These are phyloP conservation scores for Zarea fungicola DNA, from an alignment of 2,329 filamentous ascomycete genomes.

Conservation along the genomic window DNA sequence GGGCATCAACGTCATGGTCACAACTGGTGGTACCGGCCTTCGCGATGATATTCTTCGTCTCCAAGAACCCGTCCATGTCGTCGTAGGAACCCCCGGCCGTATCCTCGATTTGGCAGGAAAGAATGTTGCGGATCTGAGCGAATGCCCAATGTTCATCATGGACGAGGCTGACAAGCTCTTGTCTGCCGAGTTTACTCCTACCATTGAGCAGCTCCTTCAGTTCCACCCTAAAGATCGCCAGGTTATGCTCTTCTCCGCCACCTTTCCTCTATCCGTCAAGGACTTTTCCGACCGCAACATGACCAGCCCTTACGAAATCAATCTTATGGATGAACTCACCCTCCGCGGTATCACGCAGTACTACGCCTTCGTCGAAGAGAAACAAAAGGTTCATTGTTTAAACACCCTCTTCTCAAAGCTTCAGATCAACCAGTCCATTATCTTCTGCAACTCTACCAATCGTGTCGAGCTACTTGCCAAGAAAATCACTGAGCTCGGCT, in stretches of 20 bases:
- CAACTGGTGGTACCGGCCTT: slow-evolving; percentile 89
- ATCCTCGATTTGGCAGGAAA: slow-evolving; percentile 96
- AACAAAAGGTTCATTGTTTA: slow-evolving; percentile 97
- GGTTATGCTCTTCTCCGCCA: slow-evolving; percentile 98
- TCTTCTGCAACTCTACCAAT: slow-evolving; percentile 99
- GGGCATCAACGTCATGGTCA: slow-evolving; percentile 98
- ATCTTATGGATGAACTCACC: slow-evolving; percentile 98
- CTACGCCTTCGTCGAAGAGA: slow-evolving; percentile 98
- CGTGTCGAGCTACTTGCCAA: slow-evolving; percentile 95
- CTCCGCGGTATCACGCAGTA: slow-evolving; percentile 98
- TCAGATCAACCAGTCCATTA: slow-evolving; percentile 99
- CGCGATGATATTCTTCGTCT: slow-evolving; percentile 96
- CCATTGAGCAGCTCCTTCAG: slow-evolving; percentile 90
- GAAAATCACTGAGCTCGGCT: slow-evolving; percentile 98
- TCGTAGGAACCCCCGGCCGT: slow-evolving; percentile 93
- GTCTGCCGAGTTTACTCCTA: slow-evolving; percentile 92
- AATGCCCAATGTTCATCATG: slow-evolving; percentile 98
- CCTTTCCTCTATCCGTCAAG: slow-evolving; percentile 95
- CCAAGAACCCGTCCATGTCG: slow-evolving; percentile 91
- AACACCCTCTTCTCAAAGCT: slow-evolving; percentile 99
- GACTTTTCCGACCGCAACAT: slow-evolving; percentile 98
- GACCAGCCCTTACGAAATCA: slow-evolving; percentile 94
- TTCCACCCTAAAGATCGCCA: slow-evolving; percentile 97
- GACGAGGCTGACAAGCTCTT: slow-evolving; percentile 98
- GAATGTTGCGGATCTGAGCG: slow-evolving; percentile 89